phyloP scores from a whole-genome alignment of 2,329 filamentous ascomycete genomes.

The Trichoderma polysporum region DNA sequence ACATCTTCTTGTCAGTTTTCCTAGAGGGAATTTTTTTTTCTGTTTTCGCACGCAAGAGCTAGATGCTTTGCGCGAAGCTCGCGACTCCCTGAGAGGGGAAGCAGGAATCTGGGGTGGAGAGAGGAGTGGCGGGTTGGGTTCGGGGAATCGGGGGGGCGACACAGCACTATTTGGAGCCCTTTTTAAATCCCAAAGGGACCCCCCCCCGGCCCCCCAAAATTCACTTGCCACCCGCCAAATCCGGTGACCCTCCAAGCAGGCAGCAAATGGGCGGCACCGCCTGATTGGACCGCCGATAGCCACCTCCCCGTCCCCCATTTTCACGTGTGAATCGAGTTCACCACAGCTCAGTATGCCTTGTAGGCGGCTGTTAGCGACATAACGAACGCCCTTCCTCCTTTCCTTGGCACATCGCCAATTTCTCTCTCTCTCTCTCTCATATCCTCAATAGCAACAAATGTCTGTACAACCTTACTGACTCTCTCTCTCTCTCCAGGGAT shows the following conservation, averaged over 20 bases:
- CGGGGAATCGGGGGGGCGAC: constrained; percentile 39
- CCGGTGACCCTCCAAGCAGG: constrained; percentile 18
- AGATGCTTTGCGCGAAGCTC: constrained; percentile 20
- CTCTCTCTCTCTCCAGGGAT: constrained; percentile 61
- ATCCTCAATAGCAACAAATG: not conserved
- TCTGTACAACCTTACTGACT: constrained; percentile 21
- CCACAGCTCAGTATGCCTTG: not conserved
- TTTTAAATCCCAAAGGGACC: constrained; percentile 49
- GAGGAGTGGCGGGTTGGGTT: constrained; percentile 28
- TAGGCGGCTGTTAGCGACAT: not conserved
- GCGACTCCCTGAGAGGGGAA: constrained; percentile 36
- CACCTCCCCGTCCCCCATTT: constrained; percentile 1
- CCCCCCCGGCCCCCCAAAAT: constrained; percentile 21
- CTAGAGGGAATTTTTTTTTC: too few relatives aligned
- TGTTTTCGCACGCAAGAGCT: constrained; percentile 2
- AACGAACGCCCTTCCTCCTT: too few relatives aligned
- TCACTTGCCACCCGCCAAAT: constrained; percentile 3
- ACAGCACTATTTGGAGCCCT: constrained; percentile 55
- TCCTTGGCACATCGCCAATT: not conserved
- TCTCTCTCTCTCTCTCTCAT: not conserved
- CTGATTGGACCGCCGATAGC: constrained; percentile 19
- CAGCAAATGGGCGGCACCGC: constrained; percentile 6
- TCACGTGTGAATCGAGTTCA: constrained; percentile 11
- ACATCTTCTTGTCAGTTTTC: not conserved
- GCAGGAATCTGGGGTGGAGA: constrained; percentile 29